phyloP scores from a whole-genome alignment of 805 yeast species.

The Candida railenensis region DNA sequence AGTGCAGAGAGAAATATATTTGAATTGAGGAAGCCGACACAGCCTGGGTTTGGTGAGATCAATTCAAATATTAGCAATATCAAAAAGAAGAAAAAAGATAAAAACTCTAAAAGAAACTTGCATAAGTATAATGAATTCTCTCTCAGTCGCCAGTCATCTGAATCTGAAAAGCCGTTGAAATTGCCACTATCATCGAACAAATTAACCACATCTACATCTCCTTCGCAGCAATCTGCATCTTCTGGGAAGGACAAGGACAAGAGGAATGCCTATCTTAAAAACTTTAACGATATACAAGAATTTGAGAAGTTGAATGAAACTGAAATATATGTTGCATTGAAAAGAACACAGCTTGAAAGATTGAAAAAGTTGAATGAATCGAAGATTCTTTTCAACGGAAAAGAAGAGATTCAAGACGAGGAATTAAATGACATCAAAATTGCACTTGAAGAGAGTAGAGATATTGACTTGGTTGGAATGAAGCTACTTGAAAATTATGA shows the following conservation, averaged over 20 bases:
- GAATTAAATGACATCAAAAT: conserved; percentile 23
- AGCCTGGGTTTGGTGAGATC: conserved; percentile 1
- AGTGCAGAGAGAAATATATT: background rate
- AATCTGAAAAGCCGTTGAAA: background rate
- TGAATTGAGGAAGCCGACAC: conserved; percentile 1
- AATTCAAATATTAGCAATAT: conserved; percentile 6
- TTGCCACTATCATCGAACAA: conserved; percentile 3
- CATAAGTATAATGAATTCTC: background rate
- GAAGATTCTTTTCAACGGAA: conserved; percentile 18
- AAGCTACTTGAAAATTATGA: conserved; percentile 32
- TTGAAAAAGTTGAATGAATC: conserved; percentile 25
- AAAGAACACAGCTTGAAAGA: conserved; percentile 22
- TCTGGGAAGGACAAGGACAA: conserved; percentile 18
- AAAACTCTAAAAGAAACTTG: background rate
- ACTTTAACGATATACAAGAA: conserved; percentile 16
- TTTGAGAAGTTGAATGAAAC: conserved; percentile 15
- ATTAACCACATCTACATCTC: conserved; percentile 2
- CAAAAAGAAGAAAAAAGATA: background rate
- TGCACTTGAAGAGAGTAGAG: conserved; percentile 23
- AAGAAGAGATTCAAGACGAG: conserved; percentile 20
- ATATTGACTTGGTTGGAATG: conserved; percentile 31
- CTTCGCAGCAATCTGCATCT: background rate
- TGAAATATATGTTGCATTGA: conserved; percentile 19
- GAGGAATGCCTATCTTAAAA: conserved; percentile 21
- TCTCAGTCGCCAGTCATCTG: background rate